These are phyloP conservation scores for Wickerhamomyces silvicola DNA, from an alignment of 805 yeast species.

Conservation along the genomic window DNA sequence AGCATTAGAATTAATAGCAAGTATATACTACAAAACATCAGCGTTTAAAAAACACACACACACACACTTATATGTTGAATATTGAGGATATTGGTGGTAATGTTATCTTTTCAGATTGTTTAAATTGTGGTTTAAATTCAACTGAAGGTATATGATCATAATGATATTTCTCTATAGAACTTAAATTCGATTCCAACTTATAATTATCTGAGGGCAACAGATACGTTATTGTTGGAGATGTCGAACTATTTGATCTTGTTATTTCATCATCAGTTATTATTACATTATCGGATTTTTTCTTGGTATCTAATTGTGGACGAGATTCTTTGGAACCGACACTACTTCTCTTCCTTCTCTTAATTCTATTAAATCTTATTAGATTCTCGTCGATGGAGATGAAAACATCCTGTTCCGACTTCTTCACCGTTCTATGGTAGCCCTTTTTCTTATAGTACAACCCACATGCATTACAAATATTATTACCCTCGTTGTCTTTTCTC, in stretches of 20 bases:
- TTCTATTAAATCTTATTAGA: conserved; percentile 15
- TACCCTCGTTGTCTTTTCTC: conserved; percentile 86
- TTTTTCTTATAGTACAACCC: conserved; percentile 69
- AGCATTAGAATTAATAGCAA: no score
- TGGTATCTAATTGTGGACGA: background rate
- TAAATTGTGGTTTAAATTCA: no score
- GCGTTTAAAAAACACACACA: no score
- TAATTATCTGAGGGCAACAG: background rate
- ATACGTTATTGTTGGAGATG: background rate
- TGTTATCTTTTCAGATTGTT: no score
- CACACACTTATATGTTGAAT: no score
- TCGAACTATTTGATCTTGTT: no score
- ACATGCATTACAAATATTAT: conserved; percentile 91
- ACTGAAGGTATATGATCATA: no score
- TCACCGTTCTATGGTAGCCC: conserved; percentile 13
- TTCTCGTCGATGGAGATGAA: conserved; percentile 15
- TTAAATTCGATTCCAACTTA: background rate
- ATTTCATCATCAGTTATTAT: no score
- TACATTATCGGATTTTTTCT: background rate
- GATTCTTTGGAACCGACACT: background rate
- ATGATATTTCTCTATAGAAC: background rate
- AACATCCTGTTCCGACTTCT: conserved; percentile 8
- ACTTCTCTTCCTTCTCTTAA: conserved; percentile 15
- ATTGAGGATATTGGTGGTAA: no score
- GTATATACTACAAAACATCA: no score